These are phyloP conservation scores for Ambrosiella beaveri DNA, from an alignment of 2,329 filamentous ascomycete species.

Conservation along the genomic window DNA sequence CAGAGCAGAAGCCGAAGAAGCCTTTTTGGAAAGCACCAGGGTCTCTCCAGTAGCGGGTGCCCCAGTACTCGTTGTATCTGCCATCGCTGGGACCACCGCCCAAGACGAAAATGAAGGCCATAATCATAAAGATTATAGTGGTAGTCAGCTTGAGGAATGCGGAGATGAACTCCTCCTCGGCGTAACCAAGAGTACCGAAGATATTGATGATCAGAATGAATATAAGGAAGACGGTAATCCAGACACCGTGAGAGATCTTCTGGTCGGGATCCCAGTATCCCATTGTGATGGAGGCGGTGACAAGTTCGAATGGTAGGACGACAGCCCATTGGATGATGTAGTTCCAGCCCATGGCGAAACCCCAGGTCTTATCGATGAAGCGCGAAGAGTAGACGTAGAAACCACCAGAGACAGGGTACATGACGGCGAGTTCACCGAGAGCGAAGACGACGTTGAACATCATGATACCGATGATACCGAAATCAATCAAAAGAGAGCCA, in stretches of 20 bases:
- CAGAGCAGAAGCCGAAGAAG: slow-evolving; percentile 50
- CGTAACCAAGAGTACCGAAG: slow-evolving; percentile 36
- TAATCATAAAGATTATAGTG: slow-evolving; percentile 44
- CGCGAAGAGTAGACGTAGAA: slow-evolving; percentile 45
- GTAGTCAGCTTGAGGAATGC: slow-evolving; percentile 38
- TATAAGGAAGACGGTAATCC: slow-evolving; percentile 36
- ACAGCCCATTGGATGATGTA: slow-evolving; percentile 34
- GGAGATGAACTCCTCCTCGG: slow-evolving; percentile 39
- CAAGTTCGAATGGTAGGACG: slow-evolving; percentile 33
- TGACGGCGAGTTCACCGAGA: slow-evolving; percentile 42
- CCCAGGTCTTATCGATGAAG: slow-evolving; percentile 45
- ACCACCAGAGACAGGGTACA: slow-evolving; percentile 44
- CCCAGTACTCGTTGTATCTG: slow-evolving; percentile 25
- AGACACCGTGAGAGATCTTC: slow-evolving; percentile 27
- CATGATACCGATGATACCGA: slow-evolving; percentile 40
- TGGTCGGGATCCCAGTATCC: slow-evolving; percentile 30
- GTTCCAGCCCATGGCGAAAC: slow-evolving; percentile 37
- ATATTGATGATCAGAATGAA: slow-evolving; percentile 34
- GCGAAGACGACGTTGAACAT: slow-evolving; percentile 45
- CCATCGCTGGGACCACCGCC: slow-evolving; percentile 36
- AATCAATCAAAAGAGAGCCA: slow-evolving; percentile 30
- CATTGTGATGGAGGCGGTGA: slow-evolving; percentile 33
- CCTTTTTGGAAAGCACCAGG: slow-evolving; percentile 45
- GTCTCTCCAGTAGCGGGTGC: slow-evolving; percentile 27
- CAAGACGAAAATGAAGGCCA: slow-evolving; percentile 37